Evolutionary conservation across 2,329 filamentous ascomycete genomes (phyloP).

Genomic region (Claviceps digitariae): DNA sequence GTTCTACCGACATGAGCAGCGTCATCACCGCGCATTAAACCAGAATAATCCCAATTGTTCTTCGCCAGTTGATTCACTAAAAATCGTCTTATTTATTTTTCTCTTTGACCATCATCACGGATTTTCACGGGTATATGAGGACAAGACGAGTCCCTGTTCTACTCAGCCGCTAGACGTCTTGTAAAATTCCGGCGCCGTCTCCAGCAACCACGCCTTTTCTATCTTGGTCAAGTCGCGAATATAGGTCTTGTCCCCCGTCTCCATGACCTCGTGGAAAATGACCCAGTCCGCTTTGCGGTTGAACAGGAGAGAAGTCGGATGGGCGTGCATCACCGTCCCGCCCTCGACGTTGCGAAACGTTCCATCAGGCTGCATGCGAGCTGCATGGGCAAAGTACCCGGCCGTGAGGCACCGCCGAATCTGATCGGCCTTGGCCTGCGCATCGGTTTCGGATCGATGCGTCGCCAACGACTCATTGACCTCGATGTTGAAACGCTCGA

Average conservation of each 20-base stretch:
- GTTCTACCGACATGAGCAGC: too few species aligned
- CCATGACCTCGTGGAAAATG: conserved; percentile 84
- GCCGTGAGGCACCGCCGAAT: conserved; percentile 76
- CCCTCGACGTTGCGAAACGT: conserved; percentile 79
- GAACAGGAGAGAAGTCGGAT: conserved; percentile 90
- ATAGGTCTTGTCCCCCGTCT: conserved; percentile 76
- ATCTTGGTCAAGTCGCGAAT: conserved; percentile 90
- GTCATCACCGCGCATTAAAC: too few species aligned
- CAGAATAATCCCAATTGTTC: too few species aligned
- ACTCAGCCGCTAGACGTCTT: conserved; percentile 31
- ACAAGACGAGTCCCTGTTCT: conserved; percentile 6
- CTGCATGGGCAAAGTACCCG: conserved; percentile 87
- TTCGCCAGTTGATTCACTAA: too few species aligned
- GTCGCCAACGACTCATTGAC: conserved; percentile 48
- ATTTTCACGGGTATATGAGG: too few species aligned
- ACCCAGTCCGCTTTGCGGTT: conserved; percentile 96
- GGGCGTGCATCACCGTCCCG: conserved; percentile 64
- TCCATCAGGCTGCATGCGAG: conserved; percentile 86
- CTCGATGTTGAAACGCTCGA: conserved; percentile 70
- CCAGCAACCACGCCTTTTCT: conserved; percentile 80
- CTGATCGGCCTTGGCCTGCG: conserved; percentile 43
- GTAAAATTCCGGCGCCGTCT: conserved; percentile 80
- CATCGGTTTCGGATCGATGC: conserved; percentile 16
- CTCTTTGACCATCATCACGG: too few species aligned
- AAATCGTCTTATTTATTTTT: too few species aligned